Evolutionary conservation across 2,329 filamentous ascomycete species (phyloP).

Genomic region (Diplocarpon mali): DNA sequence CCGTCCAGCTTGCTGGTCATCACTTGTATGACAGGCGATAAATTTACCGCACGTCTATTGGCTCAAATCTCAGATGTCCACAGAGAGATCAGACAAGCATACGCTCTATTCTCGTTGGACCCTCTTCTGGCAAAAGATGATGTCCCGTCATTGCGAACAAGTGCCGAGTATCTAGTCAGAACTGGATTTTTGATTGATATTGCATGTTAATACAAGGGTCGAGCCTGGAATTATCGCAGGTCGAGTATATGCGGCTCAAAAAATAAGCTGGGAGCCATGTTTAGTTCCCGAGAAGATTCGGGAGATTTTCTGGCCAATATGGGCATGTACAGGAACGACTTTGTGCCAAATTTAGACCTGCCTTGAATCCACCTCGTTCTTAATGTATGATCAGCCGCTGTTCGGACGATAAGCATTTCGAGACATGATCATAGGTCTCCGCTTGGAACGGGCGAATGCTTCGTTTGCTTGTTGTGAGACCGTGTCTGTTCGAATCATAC

Average conservation of each 20-base stretch:
- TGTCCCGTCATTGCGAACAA: background rate
- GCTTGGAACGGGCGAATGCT: slow-evolving; percentile 63
- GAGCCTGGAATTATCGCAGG: background rate
- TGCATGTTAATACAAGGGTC: slow-evolving; percentile 3
- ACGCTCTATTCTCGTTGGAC: too few species aligned
- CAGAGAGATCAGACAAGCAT: too few species aligned
- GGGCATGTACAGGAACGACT: slow-evolving; percentile 13
- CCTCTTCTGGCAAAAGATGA: too few species aligned
- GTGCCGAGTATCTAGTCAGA: background rate
- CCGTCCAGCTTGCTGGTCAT: too few species aligned
- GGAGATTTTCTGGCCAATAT: background rate
- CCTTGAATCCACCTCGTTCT: background rate
- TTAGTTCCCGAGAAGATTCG: background rate
- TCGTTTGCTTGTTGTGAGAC: slow-evolving; percentile 62
- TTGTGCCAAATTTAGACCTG: slow-evolving; percentile 2
- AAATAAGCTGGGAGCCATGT: background rate
- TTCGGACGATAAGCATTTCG: slow-evolving; percentile 17
- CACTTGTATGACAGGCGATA: too few species aligned
- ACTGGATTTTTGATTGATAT: slow-evolving; percentile 5
- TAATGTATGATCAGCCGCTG: slow-evolving; percentile 5
- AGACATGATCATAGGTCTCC: slow-evolving; percentile 58
- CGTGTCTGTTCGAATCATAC: slow-evolving; percentile 82
- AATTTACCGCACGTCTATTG: too few species aligned
- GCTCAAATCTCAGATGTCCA: too few species aligned
- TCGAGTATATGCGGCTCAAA: background rate